Base-by-base conservation (phyloP, 2,329 filamentous ascomycete genomes). In the Ophiostoma himal-ulmi region DNA sequence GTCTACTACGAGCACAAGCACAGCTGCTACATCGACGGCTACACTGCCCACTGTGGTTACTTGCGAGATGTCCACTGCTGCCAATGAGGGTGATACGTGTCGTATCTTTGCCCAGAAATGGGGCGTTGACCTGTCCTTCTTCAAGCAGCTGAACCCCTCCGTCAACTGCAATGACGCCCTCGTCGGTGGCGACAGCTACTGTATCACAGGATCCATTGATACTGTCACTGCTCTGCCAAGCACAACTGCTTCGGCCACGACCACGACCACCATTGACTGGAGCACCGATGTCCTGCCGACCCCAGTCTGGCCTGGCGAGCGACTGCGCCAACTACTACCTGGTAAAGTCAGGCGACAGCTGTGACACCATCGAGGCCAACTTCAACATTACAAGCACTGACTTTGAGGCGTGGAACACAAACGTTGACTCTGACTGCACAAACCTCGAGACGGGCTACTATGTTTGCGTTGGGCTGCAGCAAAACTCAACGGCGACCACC, bases 281-380 rank as follows among this genome's bases (percentile, higher is more conserved):
- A 57, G 52, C 52, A 26, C 22, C 52, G 52, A 57, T 26, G 22
- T 26, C 8, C 17, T 57, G 52, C 52, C 52, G 22, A 57, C 52
- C 52, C 6, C 52, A 57, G 52, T 57, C 52, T 26, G 52, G 52
- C 5, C 52, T 57, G n/a, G 52, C 52, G 1, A 57, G 52, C 22
- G 52, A 57, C 52, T 57, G 52, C 11, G 52, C 22, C 11, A 57
- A 57, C n/a, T 57, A 57, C 52, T 57, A 57, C 52, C 52, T 57
- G n/a, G 52, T 57, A 3, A 22, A 26, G n/a, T 57, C 52, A 10
- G 52, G 30, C 17, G 60, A 64, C 60, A 64, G 30, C 30, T 64
- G 60, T 14, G 30, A 34, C 14, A 10, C 34, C 3, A 64, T 64
- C 60, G 60, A 64, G 60, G 4, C 60, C 52, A 57, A 11, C 52